Conservation (phyloP, 257 asterid genomes). For the Solanum pinnatisectum region DNA sequence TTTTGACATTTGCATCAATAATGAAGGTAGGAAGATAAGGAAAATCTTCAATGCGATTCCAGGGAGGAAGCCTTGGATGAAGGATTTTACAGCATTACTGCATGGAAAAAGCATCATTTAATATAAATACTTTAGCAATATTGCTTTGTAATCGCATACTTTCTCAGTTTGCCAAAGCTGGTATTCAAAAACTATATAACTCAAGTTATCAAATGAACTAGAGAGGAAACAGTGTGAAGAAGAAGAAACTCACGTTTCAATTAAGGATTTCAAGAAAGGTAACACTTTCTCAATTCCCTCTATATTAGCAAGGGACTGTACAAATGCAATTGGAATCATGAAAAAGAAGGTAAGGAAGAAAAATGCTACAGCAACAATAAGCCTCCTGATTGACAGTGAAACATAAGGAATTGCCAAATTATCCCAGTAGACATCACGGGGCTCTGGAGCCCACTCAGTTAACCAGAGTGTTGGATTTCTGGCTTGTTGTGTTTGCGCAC, state of each 20-base stretch:
- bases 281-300: conserved; percentile 61
- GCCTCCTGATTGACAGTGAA: conserved; percentile 71
- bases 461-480: conserved; percentile 85
- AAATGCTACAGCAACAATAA: conserved; percentile 58
- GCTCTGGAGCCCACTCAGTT: conserved; percentile 94
- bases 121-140: neutral
- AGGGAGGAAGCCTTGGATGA: conserved; percentile 84
- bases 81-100: conserved; percentile 63
- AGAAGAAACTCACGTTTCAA: conserved; percentile 49
- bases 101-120: conserved; percentile 12
- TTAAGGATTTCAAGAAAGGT: conserved; percentile 52
- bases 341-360: conserved; percentile 90
- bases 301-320: conserved; percentile 82
- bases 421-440: conserved; percentile 79
- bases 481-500: conserved; percentile 87
- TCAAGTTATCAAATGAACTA: neutral
- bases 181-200: neutral
- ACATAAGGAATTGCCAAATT: conserved; percentile 89
- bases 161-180: neutral
- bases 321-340: conserved; percentile 78
- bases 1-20: conserved; percentile 82
- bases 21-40: conserved; percentile 68
- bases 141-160: neutral
- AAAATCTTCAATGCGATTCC: conserved; percentile 86
- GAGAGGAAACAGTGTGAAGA: neutral